Evolutionary conservation across 306 rosid genomes (phyloP).

Genomic region (Parietaria judaica): DNA sequence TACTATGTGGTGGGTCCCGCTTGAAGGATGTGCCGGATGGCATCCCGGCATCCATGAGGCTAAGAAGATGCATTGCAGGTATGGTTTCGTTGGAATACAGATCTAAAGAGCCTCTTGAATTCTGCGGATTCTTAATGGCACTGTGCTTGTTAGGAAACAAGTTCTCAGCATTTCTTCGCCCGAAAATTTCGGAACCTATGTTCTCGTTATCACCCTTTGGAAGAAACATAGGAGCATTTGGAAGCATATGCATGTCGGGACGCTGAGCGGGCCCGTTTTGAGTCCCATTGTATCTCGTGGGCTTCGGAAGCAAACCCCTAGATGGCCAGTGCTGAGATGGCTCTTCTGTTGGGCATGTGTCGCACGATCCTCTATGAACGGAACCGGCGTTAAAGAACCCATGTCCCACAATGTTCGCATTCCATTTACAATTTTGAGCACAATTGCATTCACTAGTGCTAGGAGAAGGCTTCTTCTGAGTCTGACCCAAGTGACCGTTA

Average conservation of each 20-base stretch:
- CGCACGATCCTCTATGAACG: constrained; percentile 50
- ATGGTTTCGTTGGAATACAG: constrained; percentile 81
- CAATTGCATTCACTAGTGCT: constrained; percentile 41
- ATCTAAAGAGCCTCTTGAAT: constrained; percentile 52
- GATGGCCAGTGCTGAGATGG: constrained; percentile 62
- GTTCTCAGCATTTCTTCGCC: constrained; percentile 49
- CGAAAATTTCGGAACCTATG: constrained; percentile 38
- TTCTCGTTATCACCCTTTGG: constrained; percentile 38
- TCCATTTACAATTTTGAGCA: constrained; percentile 43
- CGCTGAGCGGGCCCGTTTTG: constrained; percentile 49
- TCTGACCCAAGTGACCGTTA: constrained; percentile 34
- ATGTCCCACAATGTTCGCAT: constrained; percentile 36
- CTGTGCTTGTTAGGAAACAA: constrained; percentile 41
- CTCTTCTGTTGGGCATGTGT: constrained; percentile 44
- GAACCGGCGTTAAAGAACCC: constrained; percentile 37
- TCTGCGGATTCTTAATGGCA: constrained; percentile 49
- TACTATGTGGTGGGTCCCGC: constrained; percentile 45
- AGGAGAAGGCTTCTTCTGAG: constrained; percentile 41
- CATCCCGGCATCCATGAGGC: constrained; percentile 94
- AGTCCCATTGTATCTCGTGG: constrained; percentile 37
- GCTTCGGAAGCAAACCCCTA: constrained; percentile 30
- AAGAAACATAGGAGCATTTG: constrained; percentile 31
- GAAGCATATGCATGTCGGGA: constrained; percentile 32
- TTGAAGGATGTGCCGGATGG: constrained; percentile 51
- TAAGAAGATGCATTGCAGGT: constrained; percentile 98